These are phyloP conservation scores for Lathyrus tuberosus DNA, from an alignment of 306 rosid species.

Conservation along the genomic window DNA sequence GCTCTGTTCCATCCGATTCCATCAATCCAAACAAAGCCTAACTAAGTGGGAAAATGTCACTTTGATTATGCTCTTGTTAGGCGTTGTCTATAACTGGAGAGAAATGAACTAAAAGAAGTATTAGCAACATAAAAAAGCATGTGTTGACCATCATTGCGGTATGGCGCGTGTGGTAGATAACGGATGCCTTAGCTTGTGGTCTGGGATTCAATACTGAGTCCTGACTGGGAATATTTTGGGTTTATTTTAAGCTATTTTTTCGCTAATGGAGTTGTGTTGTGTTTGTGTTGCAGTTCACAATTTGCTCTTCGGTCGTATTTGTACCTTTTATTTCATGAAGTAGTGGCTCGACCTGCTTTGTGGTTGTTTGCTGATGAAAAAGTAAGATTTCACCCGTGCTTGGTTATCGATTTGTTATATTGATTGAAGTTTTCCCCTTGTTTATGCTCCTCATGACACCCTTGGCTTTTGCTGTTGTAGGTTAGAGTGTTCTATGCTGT, in stretches of 20 bases:
- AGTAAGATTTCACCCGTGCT: constrained; percentile 49
- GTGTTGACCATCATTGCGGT: background rate
- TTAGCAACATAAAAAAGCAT: background rate
- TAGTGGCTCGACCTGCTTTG: constrained; percentile 87
- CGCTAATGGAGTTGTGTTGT: constrained; percentile 23
- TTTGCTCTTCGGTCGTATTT: constrained; percentile 95
- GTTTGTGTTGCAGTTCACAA: constrained; percentile 76
- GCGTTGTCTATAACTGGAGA: background rate
- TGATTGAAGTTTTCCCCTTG: background rate
- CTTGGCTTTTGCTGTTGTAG: constrained; percentile 49
- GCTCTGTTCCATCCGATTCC: too few species aligned
- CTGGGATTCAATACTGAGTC: background rate
- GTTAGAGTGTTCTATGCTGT: constrained; percentile 93
- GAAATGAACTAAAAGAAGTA: constrained; percentile 7
- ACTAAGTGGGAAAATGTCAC: background rate
- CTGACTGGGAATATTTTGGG: background rate
- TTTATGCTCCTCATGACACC: constrained; percentile 38
- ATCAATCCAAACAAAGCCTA: too few species aligned
- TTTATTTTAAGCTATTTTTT: constrained; percentile 10
- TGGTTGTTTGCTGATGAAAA: constrained; percentile 81
- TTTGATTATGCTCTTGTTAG: constrained; percentile 30
- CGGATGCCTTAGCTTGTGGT: background rate
- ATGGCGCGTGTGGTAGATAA: background rate
- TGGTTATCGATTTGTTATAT: constrained; percentile 14
- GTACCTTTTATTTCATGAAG: constrained; percentile 83